These are phyloP conservation scores for Aegilops sharonensis DNA, from an alignment of 176 grass and related monocot species.

Conservation along the genomic window DNA sequence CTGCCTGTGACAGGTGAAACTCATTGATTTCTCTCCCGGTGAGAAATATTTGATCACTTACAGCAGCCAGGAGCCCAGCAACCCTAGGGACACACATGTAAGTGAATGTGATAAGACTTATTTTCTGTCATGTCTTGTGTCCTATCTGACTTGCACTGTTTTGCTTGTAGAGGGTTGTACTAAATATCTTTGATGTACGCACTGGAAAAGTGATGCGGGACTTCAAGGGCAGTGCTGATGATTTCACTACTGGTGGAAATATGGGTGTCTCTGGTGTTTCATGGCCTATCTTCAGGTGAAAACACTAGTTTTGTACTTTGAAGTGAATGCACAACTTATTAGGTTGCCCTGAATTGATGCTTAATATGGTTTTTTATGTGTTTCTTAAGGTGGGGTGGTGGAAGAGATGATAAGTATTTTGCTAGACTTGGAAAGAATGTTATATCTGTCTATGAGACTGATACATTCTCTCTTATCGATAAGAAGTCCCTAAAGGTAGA, in stretches of 20 bases:
- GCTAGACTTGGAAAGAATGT: constrained; percentile 86
- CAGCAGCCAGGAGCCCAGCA: too few relatives aligned
- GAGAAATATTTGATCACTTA: too few relatives aligned
- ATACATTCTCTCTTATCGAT: constrained; percentile 71
- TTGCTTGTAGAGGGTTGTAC: background rate
- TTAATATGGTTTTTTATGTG: constrained; percentile 16
- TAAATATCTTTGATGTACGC: background rate
- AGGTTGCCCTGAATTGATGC: background rate
- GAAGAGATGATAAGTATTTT: constrained; percentile 93
- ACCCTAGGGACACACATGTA: background rate
- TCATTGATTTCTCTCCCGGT: too few relatives aligned
- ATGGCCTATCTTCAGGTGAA: constrained; percentile 59
- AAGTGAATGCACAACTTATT: background rate
- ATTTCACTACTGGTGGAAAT: background rate
- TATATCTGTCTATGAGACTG: constrained; percentile 84
- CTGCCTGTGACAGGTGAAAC: too few relatives aligned
- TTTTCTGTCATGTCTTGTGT: background rate
- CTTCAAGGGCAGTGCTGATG: background rate
- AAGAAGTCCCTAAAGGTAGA: constrained; percentile 80
- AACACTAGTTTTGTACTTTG: background rate
- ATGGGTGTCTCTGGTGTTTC: background rate
- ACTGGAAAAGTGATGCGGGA: background rate
- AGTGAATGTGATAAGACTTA: background rate
- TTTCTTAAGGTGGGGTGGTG: constrained; percentile 71
- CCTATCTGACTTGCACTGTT: background rate